These are phyloP conservation scores for Trametes punicea DNA, from an alignment of 768 basidiomycete genomes.

Conservation along the genomic window DNA sequence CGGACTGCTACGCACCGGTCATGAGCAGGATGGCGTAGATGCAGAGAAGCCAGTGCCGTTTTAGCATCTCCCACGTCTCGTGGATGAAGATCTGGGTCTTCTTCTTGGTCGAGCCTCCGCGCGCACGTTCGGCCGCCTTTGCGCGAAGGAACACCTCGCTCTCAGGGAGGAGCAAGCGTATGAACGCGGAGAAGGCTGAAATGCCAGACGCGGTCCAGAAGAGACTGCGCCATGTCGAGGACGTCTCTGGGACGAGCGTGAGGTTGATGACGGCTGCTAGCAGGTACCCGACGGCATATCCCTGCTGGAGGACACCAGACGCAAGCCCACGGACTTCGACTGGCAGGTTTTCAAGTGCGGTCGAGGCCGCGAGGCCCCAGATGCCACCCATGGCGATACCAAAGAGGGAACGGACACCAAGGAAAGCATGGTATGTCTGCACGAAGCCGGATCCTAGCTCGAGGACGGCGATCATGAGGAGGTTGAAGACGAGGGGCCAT, in stretches of 20 bases:
- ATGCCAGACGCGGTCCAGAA: conserved; percentile 82
- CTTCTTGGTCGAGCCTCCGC: conserved; percentile 34
- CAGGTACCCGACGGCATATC: conserved; percentile 85
- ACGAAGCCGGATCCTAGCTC: conserved; percentile 82
- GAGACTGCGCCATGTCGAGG: conserved; percentile 60
- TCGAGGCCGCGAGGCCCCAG: conserved; percentile 82
- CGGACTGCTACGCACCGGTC: conserved; percentile 40
- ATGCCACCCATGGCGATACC: conserved; percentile 88
- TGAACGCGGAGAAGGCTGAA: conserved; percentile 60
- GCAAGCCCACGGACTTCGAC: conserved; percentile 82
- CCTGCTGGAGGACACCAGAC: conserved; percentile 83
- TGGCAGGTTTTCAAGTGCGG: conserved; percentile 86
- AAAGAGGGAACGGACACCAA: conserved; percentile 79
- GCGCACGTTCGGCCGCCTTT: conserved; percentile 47
- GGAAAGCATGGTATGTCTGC: conserved; percentile 71
- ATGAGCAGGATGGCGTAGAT: conserved; percentile 83
- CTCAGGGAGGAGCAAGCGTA: conserved; percentile 74
- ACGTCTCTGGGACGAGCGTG: conserved; percentile 42
- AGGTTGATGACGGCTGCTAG: conserved; percentile 83
- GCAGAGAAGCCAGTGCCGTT: conserved; percentile 75
- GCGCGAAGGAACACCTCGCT: conserved; percentile 70
- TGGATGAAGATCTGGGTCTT: conserved; percentile 71
- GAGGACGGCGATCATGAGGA: conserved; percentile 65
- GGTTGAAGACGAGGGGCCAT: conserved; percentile 84
- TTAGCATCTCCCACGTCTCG: conserved; percentile 76